Conservation (phyloP, 495 filamentous ascomycete species). For the Lophium mytilinum region DNA sequence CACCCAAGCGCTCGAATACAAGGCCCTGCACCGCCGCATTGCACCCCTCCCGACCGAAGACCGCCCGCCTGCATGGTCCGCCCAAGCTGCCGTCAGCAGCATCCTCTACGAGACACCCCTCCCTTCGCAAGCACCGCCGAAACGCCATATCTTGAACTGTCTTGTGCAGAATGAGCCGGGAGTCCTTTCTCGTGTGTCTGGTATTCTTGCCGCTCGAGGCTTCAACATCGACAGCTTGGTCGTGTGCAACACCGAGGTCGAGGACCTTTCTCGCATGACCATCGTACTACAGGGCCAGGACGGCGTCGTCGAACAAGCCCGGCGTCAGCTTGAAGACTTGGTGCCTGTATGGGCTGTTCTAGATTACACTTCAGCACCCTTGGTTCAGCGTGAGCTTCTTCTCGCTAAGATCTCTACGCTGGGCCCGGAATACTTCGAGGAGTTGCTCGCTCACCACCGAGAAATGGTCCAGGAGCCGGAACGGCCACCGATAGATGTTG, state of each 20-base stretch:
- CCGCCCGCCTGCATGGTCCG: slow-evolving; percentile 74
- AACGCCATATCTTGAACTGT: slow-evolving; percentile 94
- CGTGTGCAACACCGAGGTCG: slow-evolving; percentile 97
- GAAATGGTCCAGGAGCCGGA: slow-evolving; percentile 49
- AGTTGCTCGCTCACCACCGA: slow-evolving; percentile 87
- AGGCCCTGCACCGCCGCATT: slow-evolving; percentile 85
- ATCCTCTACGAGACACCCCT: slow-evolving; percentile 98
- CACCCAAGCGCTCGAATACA: slow-evolving; percentile 92
- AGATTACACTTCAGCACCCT: slow-evolving; percentile 83
- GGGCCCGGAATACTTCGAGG: slow-evolving; percentile 95
- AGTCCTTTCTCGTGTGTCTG: slow-evolving; percentile 90
- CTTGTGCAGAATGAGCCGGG: slow-evolving; percentile 98
- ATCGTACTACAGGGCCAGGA: slow-evolving; percentile 95
- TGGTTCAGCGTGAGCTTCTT: slow-evolving; percentile 93
- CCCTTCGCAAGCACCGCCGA: slow-evolving; percentile 73
- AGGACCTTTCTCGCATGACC: slow-evolving; percentile 95
- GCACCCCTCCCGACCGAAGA: slow-evolving; percentile 72
- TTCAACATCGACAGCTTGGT: slow-evolving; percentile 99
- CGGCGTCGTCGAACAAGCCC: slow-evolving; percentile 94
- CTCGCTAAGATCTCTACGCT: slow-evolving; percentile 95
- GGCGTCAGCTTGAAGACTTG: slow-evolving; percentile 88
- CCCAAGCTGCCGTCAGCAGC: slow-evolving; percentile 88
- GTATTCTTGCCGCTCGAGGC: slow-evolving; percentile 88
- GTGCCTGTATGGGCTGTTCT: slow-evolving; percentile 98
- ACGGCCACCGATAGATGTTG: slow-evolving; percentile 30